Base-by-base conservation (phyloP, 805 yeast species). In the Metschnikowia anglica region DNA sequence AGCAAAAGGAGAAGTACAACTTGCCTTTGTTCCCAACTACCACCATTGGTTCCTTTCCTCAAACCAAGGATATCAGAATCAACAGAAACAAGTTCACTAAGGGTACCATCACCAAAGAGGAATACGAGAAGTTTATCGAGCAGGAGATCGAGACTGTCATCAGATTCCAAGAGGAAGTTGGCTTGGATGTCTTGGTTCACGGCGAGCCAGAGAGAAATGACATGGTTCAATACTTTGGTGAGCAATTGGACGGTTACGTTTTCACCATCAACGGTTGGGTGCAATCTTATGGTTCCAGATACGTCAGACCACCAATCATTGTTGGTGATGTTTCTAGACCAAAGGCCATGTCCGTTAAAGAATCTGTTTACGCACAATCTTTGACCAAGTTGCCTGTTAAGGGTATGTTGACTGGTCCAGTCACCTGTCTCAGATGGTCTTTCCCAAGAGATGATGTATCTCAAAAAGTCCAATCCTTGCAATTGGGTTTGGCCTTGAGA, bases 141-240 rank as follows among this genome's bases (percentile, higher is more conserved):
- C 77, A 88, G 76, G 98, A 93, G 81, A 93, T 93, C 60, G 91
- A 86, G 71, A 83, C 77, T 51, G 98, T 91, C 65, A 87, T 93
- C 74, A 85, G 88, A 79, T 93, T 93, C 95, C 99, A 93, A 81
- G 99, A 93, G 79, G 97, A 93, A 72, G 83, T 91, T 65, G 99
- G 96, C 60, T 82, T 93, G 63, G 99, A 93, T 69, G 98, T 93
- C 61, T 79, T 91, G 61, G 99, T 93, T 57, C 99, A 93, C 76
- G 99, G 99, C 80, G 99, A 93, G 80, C 99, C 99, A 74, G 99
- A 93, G 83, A 87, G 99, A 83, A 93, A 93, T 79, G 99, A 93
- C 79, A 93, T 93, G 99, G 99, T 93, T 65, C 99, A 93, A 81
- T 93, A 91, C 85, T 93, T 93, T 58, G 99, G 99, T 80, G 99